Evolutionary conservation across 257 asterid species (phyloP).

Genomic region (Solanum gandarillasii): DNA sequence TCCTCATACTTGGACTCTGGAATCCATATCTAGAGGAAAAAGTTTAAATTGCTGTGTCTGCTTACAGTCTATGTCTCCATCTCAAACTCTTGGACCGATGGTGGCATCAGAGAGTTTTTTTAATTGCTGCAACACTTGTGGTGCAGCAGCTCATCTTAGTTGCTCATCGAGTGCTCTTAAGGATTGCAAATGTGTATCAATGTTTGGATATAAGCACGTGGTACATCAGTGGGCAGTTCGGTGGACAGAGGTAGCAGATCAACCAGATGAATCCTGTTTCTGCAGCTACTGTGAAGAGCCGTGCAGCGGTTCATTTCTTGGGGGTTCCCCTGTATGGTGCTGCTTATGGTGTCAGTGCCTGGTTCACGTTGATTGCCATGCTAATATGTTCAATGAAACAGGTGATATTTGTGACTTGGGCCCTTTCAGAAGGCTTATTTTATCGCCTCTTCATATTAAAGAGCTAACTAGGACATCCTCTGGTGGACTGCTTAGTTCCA

Average conservation of each 20-base stretch:
- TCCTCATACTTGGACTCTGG: conserved; percentile 77
- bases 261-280: conserved; percentile 78
- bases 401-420: conserved; percentile 94
- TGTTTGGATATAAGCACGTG: conserved; percentile 63
- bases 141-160: conserved; percentile 82
- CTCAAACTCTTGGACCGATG: conserved; percentile 69
- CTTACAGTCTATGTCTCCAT: conserved; percentile 64
- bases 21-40: conserved; percentile 73
- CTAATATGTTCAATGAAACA: conserved; percentile 67
- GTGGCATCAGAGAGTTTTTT: conserved; percentile 60
- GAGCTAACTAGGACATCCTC: conserved; percentile 40
- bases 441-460: conserved; percentile 77
- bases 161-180: conserved; percentile 78
- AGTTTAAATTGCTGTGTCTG: conserved; percentile 84
- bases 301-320: conserved; percentile 53
- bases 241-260: conserved; percentile 90
- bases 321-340: conserved; percentile 96
- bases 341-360: conserved; percentile 98
- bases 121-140: conserved; percentile 70
- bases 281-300: conserved; percentile 99
- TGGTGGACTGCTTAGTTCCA: conserved; percentile 79
- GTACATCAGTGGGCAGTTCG: conserved; percentile 94
- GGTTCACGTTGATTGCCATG: conserved; percentile 91
- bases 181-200: conserved; percentile 84
- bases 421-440: conserved; percentile 70